Conservation (phyloP, 2,329 filamentous ascomycete species). For the Cercospora zeae-maydis region DNA sequence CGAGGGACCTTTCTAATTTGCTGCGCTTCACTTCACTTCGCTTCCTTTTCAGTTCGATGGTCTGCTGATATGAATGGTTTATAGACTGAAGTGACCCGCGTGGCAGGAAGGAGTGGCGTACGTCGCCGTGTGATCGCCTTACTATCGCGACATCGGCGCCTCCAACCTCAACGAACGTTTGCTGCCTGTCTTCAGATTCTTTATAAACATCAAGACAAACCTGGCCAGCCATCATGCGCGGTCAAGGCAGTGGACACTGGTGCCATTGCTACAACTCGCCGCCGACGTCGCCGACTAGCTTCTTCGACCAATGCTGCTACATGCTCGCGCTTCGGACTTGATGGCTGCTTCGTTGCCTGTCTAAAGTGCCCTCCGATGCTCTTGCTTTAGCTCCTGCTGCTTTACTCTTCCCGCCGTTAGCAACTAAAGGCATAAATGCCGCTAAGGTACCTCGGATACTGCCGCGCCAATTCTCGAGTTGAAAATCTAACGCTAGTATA, state of each 20-base stretch:
- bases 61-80: neutral
- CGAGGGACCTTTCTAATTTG: neutral
- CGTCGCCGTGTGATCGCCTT: neutral
- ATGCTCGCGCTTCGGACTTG: neutral
- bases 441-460: neutral
- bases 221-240: neutral
- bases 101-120: neutral
- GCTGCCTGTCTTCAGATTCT: neutral
- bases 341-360: too few relatives aligned
- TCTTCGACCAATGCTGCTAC: neutral
- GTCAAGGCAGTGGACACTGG: neutral
- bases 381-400: neutral
- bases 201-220: neutral
- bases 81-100: neutral
- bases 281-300: neutral
- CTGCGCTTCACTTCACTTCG: neutral
- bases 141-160: neutral
- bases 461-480: neutral
- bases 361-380: neutral
- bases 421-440: neutral
- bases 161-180: neutral
- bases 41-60: neutral
- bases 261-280: neutral
- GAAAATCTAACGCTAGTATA: neutral
- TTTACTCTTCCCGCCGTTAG: neutral